Base-by-base conservation (phyloP, 192 early-diverging fungal genomes). In the Entrophospora sp. region DNA sequence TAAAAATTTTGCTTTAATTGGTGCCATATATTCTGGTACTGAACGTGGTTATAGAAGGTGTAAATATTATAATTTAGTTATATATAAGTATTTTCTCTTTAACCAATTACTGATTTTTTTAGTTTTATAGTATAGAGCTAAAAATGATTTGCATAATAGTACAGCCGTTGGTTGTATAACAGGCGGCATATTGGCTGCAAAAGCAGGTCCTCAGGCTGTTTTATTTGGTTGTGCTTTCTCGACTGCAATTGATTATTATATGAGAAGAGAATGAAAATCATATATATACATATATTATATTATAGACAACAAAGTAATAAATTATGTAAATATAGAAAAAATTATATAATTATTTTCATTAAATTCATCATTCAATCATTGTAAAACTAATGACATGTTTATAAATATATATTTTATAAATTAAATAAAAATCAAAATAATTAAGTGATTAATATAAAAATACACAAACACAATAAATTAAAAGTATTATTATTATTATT, bases 31-130 rank as follows among this genome's bases (percentile, higher is more conserved):
- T 77, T 87, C 94, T 27, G 88, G 90, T 5, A 87, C 91, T 3
- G 96, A 99, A 75, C 97, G 96, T 68, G n/a, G 81, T 90, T 72
- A 95, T 97, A 62, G 96, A 99, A 79, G 83, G 86, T 7, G 85
- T 89, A 75, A 63, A 83, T 77, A 27, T 35, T 32, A 16, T n/a
- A 18, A 25, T 32, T 45, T 38, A 1, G 9, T 18, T 51, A 36
- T 45, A 27, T 1, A 5, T 31, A 1, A 28, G 34, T 31, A 5
- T 16, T 30, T 10, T 16, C 5, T 32, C 22, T 48, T 35, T 43
- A 20, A 4, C 20, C 12, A 55, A 44, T 35, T 52, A 27, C 2
- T 40, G 32, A 25, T 51, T 42, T 30, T 37, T 67, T 53, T 37
- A 14, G 34, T 13, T 24, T 25, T 36, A 46, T 14, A 43, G 81